These are phyloP conservation scores for Fusarium sp. DNA, from an alignment of 2,329 filamentous ascomycete species.

Conservation along the genomic window DNA sequence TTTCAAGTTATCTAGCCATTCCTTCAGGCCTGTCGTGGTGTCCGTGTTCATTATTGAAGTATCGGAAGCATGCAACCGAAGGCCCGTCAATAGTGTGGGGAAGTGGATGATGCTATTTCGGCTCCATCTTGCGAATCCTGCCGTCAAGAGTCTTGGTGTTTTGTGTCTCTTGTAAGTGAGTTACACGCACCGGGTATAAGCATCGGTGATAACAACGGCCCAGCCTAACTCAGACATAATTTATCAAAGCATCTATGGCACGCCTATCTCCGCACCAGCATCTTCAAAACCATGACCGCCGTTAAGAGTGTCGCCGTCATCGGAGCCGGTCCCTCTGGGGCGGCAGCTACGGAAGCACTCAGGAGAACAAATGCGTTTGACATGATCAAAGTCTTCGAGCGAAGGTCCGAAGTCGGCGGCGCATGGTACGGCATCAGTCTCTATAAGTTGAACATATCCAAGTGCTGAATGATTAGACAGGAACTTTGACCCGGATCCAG, in stretches of 20 bases:
- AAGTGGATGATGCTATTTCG: conserved; percentile 8
- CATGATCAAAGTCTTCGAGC: conserved; percentile 8
- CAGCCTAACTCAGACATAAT: not conserved
- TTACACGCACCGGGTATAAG: conserved; percentile 2
- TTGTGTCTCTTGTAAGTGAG: not conserved
- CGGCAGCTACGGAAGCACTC: conserved; percentile 3
- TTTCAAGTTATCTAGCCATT: too few relatives aligned
- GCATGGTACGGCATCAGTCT: not conserved
- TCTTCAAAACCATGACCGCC: not conserved
- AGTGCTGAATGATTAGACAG: not conserved
- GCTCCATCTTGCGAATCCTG: conserved; percentile 3
- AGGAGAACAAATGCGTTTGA: not conserved
- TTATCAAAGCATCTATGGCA: not conserved
- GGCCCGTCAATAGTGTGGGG: not conserved
- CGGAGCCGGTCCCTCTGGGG: conserved; percentile 13
- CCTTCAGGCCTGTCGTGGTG: not conserved
- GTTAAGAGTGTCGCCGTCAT: conserved; percentile 18
- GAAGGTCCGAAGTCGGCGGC: conserved; percentile 10
- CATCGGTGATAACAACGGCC: conserved; percentile 1
- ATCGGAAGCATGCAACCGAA: conserved; percentile 1
- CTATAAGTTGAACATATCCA: not conserved
- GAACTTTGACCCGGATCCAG: conserved; percentile 9
- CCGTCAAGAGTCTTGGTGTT: not conserved
- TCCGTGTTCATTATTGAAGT: not conserved
- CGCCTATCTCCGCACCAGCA: not conserved